Evolutionary conservation across 176 grass and related monocot genomes (phyloP), one percentile per base, ranked within the genome.

Genomic region (Saccharum officinarum): DNA sequence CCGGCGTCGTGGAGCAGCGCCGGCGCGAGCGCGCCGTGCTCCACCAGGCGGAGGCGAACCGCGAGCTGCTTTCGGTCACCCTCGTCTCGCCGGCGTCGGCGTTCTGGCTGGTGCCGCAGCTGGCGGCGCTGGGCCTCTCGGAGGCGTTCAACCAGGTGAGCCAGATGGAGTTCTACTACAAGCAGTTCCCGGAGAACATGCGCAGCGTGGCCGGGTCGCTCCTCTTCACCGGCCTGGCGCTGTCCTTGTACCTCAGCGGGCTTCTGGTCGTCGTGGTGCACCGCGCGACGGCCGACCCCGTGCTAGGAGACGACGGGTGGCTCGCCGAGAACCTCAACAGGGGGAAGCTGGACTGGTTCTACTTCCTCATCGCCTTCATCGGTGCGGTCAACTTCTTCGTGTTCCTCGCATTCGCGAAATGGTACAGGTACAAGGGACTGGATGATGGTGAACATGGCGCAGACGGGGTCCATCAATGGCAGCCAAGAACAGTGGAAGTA

Each of bases 101-200:
- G 70, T 84, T 97, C 54, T 92, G 88, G 90, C 75, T 94, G 25
- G 88, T 82, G 42, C 95, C 91, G 13, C 90, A 92, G 86, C 87
- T 94, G 8, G 57, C 86, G 18, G 74, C 74, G 46, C 61, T 91
- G 26, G 88, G 95, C 2, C 67, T 94, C 1, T 86, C 86, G 5
- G 95, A 97, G 69, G 92, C 92, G 37, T 92, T 94, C 83, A 92
- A 92, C 82, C 46, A 91, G 30, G 81, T 94, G 15, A 89, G 90
- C 81, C 95, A 91, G 77, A 82, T 88, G 46, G 95, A 94, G 80
- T 92, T 97, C 87, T 92, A 89, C 84, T 97, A 94, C 86, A 94
- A 91, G 54, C 84, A 97, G 72, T 89, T 97, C 40, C 92, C 88
- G 8, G 95, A 97, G 74, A 94, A 89, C 85, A 94, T 94, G 92